A percentile compares a stretch with the other conserved stretches of the same genome.
Conservation (phyloP, 2,329 filamentous ascomycete genomes). For the Pyricularia pennisetigena region DNA sequence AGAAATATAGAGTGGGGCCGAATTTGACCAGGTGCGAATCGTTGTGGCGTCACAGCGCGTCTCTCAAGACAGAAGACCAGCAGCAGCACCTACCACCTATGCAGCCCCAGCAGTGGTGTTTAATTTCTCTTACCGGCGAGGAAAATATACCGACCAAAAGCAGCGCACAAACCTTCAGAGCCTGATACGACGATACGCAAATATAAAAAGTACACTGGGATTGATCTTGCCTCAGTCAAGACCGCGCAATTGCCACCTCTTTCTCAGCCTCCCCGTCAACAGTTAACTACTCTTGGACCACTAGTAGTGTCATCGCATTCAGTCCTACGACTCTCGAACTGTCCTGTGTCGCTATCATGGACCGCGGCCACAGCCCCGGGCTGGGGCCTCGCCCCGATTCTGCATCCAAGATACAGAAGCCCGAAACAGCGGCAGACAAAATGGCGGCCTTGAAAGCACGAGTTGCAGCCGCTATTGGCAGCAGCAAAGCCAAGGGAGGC, state of each 20-base stretch:
- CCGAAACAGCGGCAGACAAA: constrained; percentile 50
- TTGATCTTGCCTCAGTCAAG: background rate
- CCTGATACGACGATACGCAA: too few species aligned
- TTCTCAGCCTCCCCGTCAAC: background rate
- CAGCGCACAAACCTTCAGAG: background rate
- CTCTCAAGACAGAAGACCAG: background rate
- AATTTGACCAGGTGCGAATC: background rate
- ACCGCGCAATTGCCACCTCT: background rate
- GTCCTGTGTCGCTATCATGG: constrained; percentile 18
- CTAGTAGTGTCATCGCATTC: background rate
- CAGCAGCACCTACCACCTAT: background rate
- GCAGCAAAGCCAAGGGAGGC: constrained; percentile 52
- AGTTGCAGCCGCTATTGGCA: constrained; percentile 63
- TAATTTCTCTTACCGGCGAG: background rate
- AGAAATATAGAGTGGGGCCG: constrained; percentile 21
- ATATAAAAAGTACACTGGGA: background rate
- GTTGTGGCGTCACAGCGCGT: background rate
- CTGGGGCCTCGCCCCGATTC: constrained; percentile 48
- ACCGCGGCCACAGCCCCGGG: constrained; percentile 38
- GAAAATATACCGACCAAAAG: background rate
- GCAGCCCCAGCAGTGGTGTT: background rate
- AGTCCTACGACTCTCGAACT: background rate
- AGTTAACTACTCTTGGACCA: background rate
- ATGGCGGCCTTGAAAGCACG: constrained; percentile 72
- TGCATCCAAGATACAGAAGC: constrained; percentile 42